Conservation (phyloP, 2,329 filamentous ascomycete species). For the Fusarium chlamydosporum region DNA sequence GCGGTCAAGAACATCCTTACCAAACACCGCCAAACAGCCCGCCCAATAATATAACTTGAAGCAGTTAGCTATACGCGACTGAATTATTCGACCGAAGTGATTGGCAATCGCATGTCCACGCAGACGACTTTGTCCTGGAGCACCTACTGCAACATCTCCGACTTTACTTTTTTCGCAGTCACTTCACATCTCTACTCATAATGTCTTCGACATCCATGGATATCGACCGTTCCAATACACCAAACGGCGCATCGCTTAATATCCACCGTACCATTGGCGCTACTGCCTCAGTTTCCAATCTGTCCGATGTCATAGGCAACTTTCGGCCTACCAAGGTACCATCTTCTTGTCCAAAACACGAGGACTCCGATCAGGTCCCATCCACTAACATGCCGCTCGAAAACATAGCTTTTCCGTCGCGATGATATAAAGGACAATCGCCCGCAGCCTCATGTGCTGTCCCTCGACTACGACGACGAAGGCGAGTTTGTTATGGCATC, state of each 20-base stretch:
- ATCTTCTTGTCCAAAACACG: background rate
- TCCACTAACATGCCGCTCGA: background rate
- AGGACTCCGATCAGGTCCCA: background rate
- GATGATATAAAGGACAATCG: constrained; percentile 68
- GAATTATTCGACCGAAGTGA: constrained; percentile 1
- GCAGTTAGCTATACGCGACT: background rate
- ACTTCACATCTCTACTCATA: constrained; percentile 10
- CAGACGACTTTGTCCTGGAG: constrained; percentile 19
- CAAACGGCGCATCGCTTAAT: constrained; percentile 63
- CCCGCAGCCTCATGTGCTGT: constrained; percentile 78
- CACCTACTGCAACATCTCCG: constrained; percentile 1
- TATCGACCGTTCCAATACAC: constrained; percentile 61
- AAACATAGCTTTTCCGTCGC: constrained; percentile 68
- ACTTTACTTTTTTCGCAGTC: background rate
- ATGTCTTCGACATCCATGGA: constrained; percentile 73
- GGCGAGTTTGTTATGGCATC: constrained; percentile 93
- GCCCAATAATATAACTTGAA: background rate
- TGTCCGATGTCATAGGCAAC: constrained; percentile 81
- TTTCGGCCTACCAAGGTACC: constrained; percentile 86
- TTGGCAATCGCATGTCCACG: background rate
- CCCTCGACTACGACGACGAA: constrained; percentile 95
- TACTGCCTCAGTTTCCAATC: constrained; percentile 70
- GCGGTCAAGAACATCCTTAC: constrained; percentile 4
- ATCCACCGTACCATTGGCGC: constrained; percentile 64
- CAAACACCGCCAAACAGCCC: background rate